These are phyloP conservation scores for Didymella keratinophila DNA, from an alignment of 2,329 filamentous ascomycete genomes.

Conservation along the genomic window DNA sequence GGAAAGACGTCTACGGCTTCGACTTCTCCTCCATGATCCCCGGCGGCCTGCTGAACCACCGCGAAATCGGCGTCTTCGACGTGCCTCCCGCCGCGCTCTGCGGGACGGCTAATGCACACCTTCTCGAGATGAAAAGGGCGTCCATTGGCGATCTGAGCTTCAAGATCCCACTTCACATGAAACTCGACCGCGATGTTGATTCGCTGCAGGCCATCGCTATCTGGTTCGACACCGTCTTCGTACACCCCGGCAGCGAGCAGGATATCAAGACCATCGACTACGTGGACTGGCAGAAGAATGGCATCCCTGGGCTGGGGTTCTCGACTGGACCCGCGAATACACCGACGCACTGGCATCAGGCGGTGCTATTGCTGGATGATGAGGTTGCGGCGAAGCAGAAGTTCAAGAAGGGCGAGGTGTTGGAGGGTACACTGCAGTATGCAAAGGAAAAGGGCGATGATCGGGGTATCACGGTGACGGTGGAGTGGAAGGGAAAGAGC, in stretches of 20 bases:
- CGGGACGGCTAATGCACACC: conserved; percentile 71
- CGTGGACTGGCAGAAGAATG: conserved; percentile 66
- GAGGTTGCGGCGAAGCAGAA: conserved; percentile 56
- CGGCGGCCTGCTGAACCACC: conserved; percentile 77
- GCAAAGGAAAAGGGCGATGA: conserved; percentile 63
- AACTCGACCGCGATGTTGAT: conserved; percentile 68
- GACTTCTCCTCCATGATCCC: conserved; percentile 91
- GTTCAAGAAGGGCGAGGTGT: conserved; percentile 65
- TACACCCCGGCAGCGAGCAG: conserved; percentile 58
- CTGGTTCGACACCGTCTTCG: conserved; percentile 96
- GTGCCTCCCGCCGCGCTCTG: conserved; percentile 40
- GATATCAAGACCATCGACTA: conserved; percentile 58
- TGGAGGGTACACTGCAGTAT: conserved; percentile 75
- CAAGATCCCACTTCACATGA: conserved; percentile 70
- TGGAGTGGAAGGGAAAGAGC: conserved; percentile 49
- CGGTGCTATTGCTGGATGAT: conserved; percentile 73
- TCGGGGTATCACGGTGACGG: conserved; percentile 51
- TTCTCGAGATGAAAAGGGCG: conserved; percentile 78
- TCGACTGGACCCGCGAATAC: conserved; percentile 81
- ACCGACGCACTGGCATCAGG: conserved; percentile 91
- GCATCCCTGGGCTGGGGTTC: conserved; percentile 74
- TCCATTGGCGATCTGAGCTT: conserved; percentile 78
- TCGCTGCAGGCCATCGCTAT: conserved; percentile 85
- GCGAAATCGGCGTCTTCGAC: conserved; percentile 45
- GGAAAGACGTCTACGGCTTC: conserved; percentile 93